Base-by-base conservation (phyloP, 805 yeast genomes). In the Ogataea saltuana region DNA sequence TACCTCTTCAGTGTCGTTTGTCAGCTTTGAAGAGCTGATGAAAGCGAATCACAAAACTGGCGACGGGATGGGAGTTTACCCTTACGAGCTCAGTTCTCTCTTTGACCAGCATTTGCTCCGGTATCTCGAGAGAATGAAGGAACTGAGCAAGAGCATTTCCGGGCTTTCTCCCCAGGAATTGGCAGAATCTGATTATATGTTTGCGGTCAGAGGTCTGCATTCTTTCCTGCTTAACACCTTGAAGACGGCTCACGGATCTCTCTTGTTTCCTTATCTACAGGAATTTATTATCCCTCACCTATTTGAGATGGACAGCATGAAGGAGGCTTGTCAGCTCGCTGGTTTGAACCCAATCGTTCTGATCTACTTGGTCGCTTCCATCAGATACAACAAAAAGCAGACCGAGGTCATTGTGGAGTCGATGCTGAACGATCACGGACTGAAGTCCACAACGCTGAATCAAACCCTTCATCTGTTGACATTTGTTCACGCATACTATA, bases 281-380 rank as follows among this genome's bases (percentile, higher is more conserved):
- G 61, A 68, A 2, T 67, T 76, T 40, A 71, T 89, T 21, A 63
- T 88, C 1, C 96, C 96, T 20, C 81, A 86, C 48, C 66, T 88
- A 44, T 68, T 87, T 55, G 69, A 74, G 13, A 65, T 88, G 35
- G 77, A 81, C 39, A 75, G 72, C 33, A 75, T 85, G 70, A 81
- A 87, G 46, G 97, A 91, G 48, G 87, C 87, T 11, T 85, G 95
- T 51, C 87, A 85, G 51, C 63, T 85, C 44, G 83, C 83, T 0
- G 74, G 74, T 23, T 63, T 85, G 9, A 71, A 72, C 29, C 85
- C 91, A 0, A 70, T 76, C 2, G 54, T 63, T 6, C 52, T 77
- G 17, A 72, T 77, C 49, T 60, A 68, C 13, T 58, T 65, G 21
- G 58, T 84, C 4, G 78, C 83, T 0, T 66, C 71, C 19, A 55